Conservation (phyloP, 2,329 filamentous ascomycete genomes). For the Claviceps capensis region DNA sequence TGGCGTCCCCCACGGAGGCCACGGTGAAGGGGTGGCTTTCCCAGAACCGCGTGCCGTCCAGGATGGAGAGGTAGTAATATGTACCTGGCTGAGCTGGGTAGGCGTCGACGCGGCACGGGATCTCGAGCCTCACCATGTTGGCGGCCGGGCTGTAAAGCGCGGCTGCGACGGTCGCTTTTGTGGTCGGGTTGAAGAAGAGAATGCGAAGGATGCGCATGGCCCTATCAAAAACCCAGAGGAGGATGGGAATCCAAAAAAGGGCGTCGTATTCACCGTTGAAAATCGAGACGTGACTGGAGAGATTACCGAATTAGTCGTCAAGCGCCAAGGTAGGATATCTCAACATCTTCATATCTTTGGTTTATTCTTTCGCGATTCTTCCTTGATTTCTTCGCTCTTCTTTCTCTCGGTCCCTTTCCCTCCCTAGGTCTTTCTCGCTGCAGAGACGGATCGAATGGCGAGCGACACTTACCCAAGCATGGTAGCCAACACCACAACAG, state of each 20-base stretch:
- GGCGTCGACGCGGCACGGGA: conserved; percentile 21
- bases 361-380: background rate
- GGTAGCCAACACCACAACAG: conserved; percentile 32
- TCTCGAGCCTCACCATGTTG: conserved; percentile 27
- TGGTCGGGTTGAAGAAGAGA: conserved; percentile 23
- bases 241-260: conserved; percentile 34
- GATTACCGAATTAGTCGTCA: background rate
- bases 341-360: background rate
- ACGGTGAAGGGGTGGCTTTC: conserved; percentile 38
- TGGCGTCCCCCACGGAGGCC: conserved; percentile 15
- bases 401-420: background rate
- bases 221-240: conserved; percentile 37
- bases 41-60: conserved; percentile 27
- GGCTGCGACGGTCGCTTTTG: conserved; percentile 22
- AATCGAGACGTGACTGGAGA: conserved; percentile 33
- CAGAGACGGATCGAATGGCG: background rate
- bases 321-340: too few species aligned
- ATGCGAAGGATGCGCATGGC: conserved; percentile 29
- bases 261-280: conserved; percentile 34
- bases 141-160: conserved; percentile 22
- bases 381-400: background rate
- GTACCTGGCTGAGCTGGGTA: conserved; percentile 26
- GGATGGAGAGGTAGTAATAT: conserved; percentile 31
- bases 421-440: too few species aligned
- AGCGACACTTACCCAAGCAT: conserved; percentile 33